Conservation (phyloP, 169 alveolate species). For the Blepharisma undulans region DNA sequence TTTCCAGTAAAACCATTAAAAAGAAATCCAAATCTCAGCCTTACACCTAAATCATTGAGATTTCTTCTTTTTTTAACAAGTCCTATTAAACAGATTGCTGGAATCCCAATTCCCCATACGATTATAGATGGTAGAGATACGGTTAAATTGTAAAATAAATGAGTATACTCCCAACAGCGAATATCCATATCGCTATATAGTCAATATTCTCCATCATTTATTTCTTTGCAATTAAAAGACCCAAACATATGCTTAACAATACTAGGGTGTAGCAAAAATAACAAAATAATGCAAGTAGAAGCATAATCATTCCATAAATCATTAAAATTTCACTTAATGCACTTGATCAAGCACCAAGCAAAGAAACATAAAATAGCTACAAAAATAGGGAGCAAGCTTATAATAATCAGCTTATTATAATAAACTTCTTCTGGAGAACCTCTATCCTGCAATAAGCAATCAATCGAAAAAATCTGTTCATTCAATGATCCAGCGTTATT, state of each 20-base stretch:
- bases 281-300: slow-evolving; percentile 9
- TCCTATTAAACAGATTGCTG: slow-evolving; percentile 23
- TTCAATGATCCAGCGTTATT: neutral
- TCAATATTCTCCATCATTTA: slow-evolving; percentile 43
- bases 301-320: neutral
- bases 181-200: slow-evolving; percentile 23
- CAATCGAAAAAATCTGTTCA: slow-evolving; percentile 13
- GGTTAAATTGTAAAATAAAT: neutral
- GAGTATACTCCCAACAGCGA: slow-evolving; percentile 29
- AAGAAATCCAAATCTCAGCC: slow-evolving; percentile 53
- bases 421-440: neutral
- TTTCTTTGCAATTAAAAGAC: slow-evolving; percentile 39
- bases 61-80: neutral
- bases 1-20: slow-evolving; percentile 45
- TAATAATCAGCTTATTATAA: neutral
- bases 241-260: slow-evolving; percentile 42
- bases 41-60: neutral
- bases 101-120: slow-evolving; percentile 60
- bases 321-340: too few relatives aligned
- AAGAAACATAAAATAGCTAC: neutral
- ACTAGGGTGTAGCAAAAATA: slow-evolving; percentile 59
- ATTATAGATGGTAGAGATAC: slow-evolving; percentile 52
- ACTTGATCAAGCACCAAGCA: neutral
- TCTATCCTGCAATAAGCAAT: neutral
- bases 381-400: neutral